These are phyloP conservation scores for Niebla homalea DNA, from an alignment of 495 filamentous ascomycete species.

Conservation along the genomic window DNA sequence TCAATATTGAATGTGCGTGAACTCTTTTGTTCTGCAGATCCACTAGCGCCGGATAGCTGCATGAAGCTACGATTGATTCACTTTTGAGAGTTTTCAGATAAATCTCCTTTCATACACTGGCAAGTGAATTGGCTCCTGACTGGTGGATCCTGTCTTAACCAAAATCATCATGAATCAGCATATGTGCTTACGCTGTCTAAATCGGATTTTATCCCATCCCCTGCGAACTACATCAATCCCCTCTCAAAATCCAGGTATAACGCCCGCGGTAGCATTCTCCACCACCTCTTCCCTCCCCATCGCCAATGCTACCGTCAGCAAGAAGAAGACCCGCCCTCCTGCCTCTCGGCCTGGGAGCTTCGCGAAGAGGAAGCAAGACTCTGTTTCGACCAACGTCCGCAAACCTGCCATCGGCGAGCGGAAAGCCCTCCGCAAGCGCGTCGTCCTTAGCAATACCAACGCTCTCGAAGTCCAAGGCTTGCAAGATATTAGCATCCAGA, in stretches of 20 bases:
- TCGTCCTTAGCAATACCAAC: constrained; percentile 87
- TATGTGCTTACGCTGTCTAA: constrained; percentile 54
- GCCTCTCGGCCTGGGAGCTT: constrained; percentile 14
- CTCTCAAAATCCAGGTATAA: constrained; percentile 24
- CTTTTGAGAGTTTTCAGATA: too few relatives aligned
- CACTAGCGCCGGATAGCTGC: constrained; percentile 4
- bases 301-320: constrained; percentile 23
- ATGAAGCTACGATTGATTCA: constrained; percentile 24
- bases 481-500: constrained; percentile 41
- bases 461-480: constrained; percentile 62
- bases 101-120: not conserved
- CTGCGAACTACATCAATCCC: constrained; percentile 18
- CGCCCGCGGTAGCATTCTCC: constrained; percentile 28
- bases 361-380: constrained; percentile 36
- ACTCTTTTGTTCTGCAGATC: not conserved
- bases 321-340: constrained; percentile 23
- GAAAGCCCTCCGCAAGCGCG: constrained; percentile 72
- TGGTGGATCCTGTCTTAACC: too few relatives aligned
- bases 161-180: constrained; percentile 46
- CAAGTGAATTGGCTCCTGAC: too few relatives aligned
- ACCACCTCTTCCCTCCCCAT: constrained; percentile 26
- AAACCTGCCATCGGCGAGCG: constrained; percentile 51
- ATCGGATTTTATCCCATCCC: too few relatives aligned
- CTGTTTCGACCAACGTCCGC: too few relatives aligned
- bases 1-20: not conserved